A percentile compares a stretch with the other conserved stretches of the same genome.
phyloP scores from a whole-genome alignment of 495 filamentous ascomycete genomes.

The Venustampulla echinocandica region DNA sequence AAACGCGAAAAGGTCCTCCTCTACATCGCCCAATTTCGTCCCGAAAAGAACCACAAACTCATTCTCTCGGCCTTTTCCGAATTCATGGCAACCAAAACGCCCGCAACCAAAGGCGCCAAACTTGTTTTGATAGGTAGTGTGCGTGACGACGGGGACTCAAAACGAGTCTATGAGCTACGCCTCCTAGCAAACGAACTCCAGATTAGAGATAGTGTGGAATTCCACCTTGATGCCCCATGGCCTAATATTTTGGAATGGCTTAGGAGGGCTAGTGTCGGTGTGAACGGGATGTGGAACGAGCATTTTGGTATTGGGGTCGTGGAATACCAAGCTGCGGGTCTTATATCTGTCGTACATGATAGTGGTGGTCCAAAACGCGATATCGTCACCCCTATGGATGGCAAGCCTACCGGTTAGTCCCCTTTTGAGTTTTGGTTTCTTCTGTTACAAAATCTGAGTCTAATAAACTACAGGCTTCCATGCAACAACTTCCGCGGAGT shows the following conservation, averaged over 20 bases:
- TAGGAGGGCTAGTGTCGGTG: constrained; percentile 63
- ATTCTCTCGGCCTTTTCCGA: constrained; percentile 76
- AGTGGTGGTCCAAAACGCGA: constrained; percentile 87
- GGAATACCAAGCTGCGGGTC: constrained; percentile 91
- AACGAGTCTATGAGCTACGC: constrained; percentile 82
- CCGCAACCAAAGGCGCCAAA: constrained; percentile 44
- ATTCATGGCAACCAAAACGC: constrained; percentile 40
- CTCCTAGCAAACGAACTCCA: constrained; percentile 80
- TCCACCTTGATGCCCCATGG: constrained; percentile 85
- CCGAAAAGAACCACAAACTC: constrained; percentile 89
- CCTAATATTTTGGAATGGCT: constrained; percentile 73
- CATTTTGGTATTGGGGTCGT: constrained; percentile 98
- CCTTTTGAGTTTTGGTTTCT: neutral
- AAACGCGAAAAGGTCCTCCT: constrained; percentile 60
- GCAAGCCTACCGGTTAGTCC: constrained; percentile 58
- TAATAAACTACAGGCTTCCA: constrained; percentile 56
- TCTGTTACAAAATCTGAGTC: neutral
- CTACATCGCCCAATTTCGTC: constrained; percentile 94
- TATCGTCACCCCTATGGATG: constrained; percentile 75
- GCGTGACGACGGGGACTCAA: constrained; percentile 72
- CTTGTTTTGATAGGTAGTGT: constrained; percentile 84
- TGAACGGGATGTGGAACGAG: constrained; percentile 99
- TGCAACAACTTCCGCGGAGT: constrained; percentile 66
- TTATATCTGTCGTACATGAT: constrained; percentile 86
- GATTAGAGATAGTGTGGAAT: constrained; percentile 73